Percentiles rank a stretch among this genome's conserved stretches.
These are phyloP conservation scores for Pythium dissimile DNA, from an alignment of 352 stramenopile genomes.

Conservation along the genomic window DNA sequence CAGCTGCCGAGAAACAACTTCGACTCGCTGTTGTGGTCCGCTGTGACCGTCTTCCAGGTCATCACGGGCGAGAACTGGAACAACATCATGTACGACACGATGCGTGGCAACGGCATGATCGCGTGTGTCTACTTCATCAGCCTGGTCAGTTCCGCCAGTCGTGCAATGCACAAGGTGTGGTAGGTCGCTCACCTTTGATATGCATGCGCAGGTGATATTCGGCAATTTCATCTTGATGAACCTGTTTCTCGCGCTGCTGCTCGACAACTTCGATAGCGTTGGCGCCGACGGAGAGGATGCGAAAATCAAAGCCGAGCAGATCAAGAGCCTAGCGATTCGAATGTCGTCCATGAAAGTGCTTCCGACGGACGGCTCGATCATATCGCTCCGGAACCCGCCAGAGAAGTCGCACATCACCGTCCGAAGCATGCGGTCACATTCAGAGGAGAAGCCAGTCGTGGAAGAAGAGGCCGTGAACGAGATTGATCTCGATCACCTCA, in stretches of 20 bases:
- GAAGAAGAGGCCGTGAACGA: slow-evolving; percentile 23
- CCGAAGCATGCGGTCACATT: not conserved
- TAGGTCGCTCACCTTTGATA: not conserved
- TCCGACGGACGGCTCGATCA: slow-evolving; percentile 2
- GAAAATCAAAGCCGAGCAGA: slow-evolving; percentile 48
- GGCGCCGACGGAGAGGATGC: slow-evolving; percentile 45
- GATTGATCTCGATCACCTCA: slow-evolving; percentile 25
- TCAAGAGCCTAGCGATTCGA: slow-evolving; percentile 43
- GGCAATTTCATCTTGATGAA: slow-evolving; percentile 93
- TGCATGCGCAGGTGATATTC: slow-evolving; percentile 46
- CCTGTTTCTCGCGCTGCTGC: slow-evolving; percentile 91
- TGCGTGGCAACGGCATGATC: slow-evolving; percentile 66
- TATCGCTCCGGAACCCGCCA: not conserved
- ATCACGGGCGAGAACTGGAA: slow-evolving; percentile 96
- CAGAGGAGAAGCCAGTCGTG: slow-evolving; percentile 10
- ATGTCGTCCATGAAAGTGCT: slow-evolving; percentile 65
- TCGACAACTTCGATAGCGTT: slow-evolving; percentile 87
- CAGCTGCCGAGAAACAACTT: slow-evolving; percentile 85
- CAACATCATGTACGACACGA: slow-evolving; percentile 91
- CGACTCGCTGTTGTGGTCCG: slow-evolving; percentile 76
- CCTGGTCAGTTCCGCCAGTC: slow-evolving; percentile 34
- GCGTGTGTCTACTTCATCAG: slow-evolving; percentile 86
- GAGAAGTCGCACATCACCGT: not conserved
- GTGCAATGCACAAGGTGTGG: not conserved
- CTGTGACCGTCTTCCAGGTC: slow-evolving; percentile 91